Base-by-base conservation (phyloP, 805 yeast genomes). In the Cyberlindnera galapagoensis region DNA sequence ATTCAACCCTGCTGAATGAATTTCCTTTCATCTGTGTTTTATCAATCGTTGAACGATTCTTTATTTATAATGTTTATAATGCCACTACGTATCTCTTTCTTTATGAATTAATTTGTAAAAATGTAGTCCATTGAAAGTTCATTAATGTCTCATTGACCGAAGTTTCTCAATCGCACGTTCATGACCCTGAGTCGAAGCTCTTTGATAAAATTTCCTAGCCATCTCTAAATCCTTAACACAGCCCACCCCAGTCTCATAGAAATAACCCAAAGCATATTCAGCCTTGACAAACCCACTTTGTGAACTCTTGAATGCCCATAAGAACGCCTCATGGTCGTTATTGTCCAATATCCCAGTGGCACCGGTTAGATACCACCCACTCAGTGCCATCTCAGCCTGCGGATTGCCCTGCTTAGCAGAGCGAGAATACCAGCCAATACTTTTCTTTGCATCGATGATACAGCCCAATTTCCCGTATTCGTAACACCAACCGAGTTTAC, bases 311-410 rank as follows among this genome's bases (percentile, higher is more conserved):
- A 62, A 47, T 4, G 85, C 81, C 77, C 85, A 81, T 12, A 70
- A 52, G 42, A 71, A 77, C 1, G 87, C 85, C 59, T 79, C 80
- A 27, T 63, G 65, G 42, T 73, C 80, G 52, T 76, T 76, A 7
- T 69, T 66, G 26, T 59, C 57, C 26, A 81, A 52, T 2, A 73
- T 59, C 3, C 66, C 72, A 10, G 65, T 63, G 1, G 74, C 75
- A 3, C 94, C 94, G 0, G 86, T 76, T 9, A 81, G 64, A 44
- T 77, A 74, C 88, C 90, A 81, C 29, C 87, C 87, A 38, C 81
- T 72, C 21, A 82, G 57, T 0, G 84, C 85, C 51, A 82, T 62
- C 51, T 81, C 80, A 4, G 84, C 78, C 47, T 77, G 72, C 0
- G 79, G 66, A 45, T 80, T 78, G 11, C 79, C 80, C 38, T 68